Base-by-base conservation (phyloP, 345 rosid genomes). In the Pistacia atlantica region DNA sequence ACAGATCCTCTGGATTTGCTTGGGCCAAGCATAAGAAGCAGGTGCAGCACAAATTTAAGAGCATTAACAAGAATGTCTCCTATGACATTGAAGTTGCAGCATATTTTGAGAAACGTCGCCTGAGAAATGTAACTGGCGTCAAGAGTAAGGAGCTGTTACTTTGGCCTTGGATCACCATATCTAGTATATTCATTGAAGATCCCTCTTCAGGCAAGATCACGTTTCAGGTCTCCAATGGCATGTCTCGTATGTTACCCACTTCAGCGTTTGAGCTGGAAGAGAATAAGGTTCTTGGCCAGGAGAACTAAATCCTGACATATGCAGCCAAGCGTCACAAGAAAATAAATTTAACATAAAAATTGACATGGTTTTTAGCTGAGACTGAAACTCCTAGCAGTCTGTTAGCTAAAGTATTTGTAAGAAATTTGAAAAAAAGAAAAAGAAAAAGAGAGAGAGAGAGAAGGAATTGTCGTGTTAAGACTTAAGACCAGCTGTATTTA, bases 201-300 rank as follows among this genome's bases (percentile, higher is more conserved):
- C 69, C 80, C 37, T 69, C 82, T 52, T 46, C 74, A 5, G 72
- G 62, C 18, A 80, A 79, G 80, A 72, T 80, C 64, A 67, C 56
- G 11, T 80, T 83, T 49, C 55, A 52, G 33, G 66, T 45, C 16
- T 33, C 78, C 12, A 52, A 58, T 28, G 87, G 86, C 52, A 25
- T 78, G 17, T 62, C 70, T 4, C 63, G 64, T 48, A 9, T 72
- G 16, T 78, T 72, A 52, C 88, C 90, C 11, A 62, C 76, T 52
- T 74, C 79, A n/a, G 88, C 90, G 5, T 87, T 78, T 78, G 81
- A 70, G 67, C 65, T 35, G 31, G 77, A 79, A 55, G 77, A 78
- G 31, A 79, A 37, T 17, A 38, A 67, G 31, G 64, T 13, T n/a
- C 52, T 54, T 37, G 28, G n/a, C 49, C 35, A 59, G 42, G 22